Percentiles rank a stretch among this genome's conserved stretches.
These are phyloP conservation scores for Kwoniella pini DNA, from an alignment of 768 basidiomycete species.

Conservation along the genomic window DNA sequence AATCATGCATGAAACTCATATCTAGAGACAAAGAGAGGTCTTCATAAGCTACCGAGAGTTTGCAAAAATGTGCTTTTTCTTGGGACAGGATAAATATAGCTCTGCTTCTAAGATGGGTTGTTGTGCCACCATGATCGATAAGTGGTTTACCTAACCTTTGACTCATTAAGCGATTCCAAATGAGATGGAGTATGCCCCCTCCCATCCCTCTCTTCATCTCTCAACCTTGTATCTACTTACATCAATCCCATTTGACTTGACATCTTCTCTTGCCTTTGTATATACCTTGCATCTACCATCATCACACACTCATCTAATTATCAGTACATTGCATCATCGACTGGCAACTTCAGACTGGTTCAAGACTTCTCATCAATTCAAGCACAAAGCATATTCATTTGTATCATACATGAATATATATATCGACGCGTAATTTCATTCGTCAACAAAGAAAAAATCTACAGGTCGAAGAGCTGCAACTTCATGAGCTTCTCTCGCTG, in stretches of 20 bases:
- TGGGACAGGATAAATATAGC: background rate
- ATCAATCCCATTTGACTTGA: background rate
- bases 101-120: background rate
- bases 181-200: constrained; percentile 2
- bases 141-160: background rate
- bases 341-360: too few relatives aligned
- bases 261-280: constrained; percentile 9
- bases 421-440: too few relatives aligned
- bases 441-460: too few relatives aligned
- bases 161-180: constrained; percentile 2
- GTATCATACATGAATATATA: too few relatives aligned
- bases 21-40: too few relatives aligned
- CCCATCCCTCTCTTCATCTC: constrained; percentile 5
- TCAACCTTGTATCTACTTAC: background rate
- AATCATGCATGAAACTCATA: too few relatives aligned
- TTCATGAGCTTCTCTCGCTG: too few relatives aligned
- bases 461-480: too few relatives aligned
- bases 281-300: constrained; percentile 4
- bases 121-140: constrained; percentile 4
- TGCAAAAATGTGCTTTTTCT: background rate
- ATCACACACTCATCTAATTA: background rate
- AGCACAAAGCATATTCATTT: too few relatives aligned
- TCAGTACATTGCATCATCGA: constrained; percentile 1
- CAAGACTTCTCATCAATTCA: too few relatives aligned
- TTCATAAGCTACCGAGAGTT: too few relatives aligned